Percentiles rank a stretch among this genome's conserved stretches.
Conservation (phyloP, 2,329 filamentous ascomycete species). For the Spiromastix sp. region DNA sequence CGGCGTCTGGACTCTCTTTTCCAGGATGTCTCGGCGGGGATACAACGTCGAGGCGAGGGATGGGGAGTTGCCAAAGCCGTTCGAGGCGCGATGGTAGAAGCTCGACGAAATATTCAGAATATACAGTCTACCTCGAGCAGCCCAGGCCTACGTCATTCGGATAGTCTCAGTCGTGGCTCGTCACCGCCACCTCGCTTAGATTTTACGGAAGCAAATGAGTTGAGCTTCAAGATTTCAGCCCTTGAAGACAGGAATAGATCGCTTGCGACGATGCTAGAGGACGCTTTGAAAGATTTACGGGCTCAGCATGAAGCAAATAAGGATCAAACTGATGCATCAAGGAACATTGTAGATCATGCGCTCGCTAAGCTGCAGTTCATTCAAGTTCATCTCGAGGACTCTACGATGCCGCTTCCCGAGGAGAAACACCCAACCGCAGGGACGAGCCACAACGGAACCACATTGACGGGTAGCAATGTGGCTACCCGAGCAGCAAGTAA, state of each 20-base stretch:
- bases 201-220: constrained; percentile 13
- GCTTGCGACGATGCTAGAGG: constrained; percentile 31
- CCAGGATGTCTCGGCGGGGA: constrained; percentile 38
- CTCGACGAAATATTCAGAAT: constrained; percentile 36
- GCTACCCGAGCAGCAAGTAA: not conserved
- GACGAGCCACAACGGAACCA: not conserved
- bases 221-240: constrained; percentile 23
- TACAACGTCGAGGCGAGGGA: constrained; percentile 37
- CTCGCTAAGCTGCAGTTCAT: constrained; percentile 34
- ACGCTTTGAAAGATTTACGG: constrained; percentile 32
- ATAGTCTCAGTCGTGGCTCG: constrained; percentile 10
- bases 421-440: constrained; percentile 1
- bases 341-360: constrained; percentile 23
- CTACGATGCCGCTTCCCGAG: constrained; percentile 21
- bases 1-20: constrained; percentile 36
- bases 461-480: not conserved
- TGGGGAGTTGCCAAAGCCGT: constrained; percentile 41
- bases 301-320: constrained; percentile 13
- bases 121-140: constrained; percentile 30
- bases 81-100: constrained; percentile 37
- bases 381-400: constrained; percentile 32
- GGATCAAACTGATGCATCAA: constrained; percentile 13
- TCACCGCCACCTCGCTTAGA: constrained; percentile 9
- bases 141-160: constrained; percentile 15
- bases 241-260: constrained; percentile 31